Evolutionary conservation across 2,329 filamentous ascomycete genomes (phyloP), one percentile per base, ranked within the genome.

Genomic region (Xylariaceae sp.): DNA sequence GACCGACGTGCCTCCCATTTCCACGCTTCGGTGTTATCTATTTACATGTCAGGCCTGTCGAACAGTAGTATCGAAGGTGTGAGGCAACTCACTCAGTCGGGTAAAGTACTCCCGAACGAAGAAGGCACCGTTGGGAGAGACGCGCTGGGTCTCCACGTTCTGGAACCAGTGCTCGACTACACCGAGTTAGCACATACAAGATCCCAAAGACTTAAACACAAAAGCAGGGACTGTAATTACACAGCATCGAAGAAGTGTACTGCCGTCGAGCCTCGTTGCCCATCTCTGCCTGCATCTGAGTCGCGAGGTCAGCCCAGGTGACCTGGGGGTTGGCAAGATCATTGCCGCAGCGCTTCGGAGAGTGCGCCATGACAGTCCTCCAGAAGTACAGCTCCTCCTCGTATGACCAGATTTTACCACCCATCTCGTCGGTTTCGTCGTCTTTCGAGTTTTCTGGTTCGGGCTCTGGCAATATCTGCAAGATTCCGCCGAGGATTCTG

Each of bases 341-440:
- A 6, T 54, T 49, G 9, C 62, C 66, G 19, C 55, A 53, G 2
- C 69, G 63, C 47, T 70, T 72, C 2, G 66, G 61, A 0, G 74
- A 76, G 6, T 63, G 60, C 1, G 71, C 67, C 1, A 77, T 60
- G 22, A 72, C 61, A 2, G 58, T 56, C 9, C 64, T 63, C 79
- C 79, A 82, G 60, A 80, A 81, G 55, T 73, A 64, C 1, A 59
- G 50, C 63, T 82, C 79, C 54, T 82, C 79, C 1, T 71, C 63
- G 0, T 51, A 51, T 0, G 75, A 73, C 79, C 79, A 82, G 5
- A 73, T 65, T 55, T 74, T 79, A 19, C 77, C 78, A 5, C 74
- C 77, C 78, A 82, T 71, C 43, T 17, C 51, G 39, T 14, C 18
- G 22, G 17, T 7, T 2, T 5, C 22, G 22, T 28, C 22, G 22